phyloP scores from a whole-genome alignment of 2,329 filamentous ascomycete genomes.

The Samsoniella hepiali region DNA sequence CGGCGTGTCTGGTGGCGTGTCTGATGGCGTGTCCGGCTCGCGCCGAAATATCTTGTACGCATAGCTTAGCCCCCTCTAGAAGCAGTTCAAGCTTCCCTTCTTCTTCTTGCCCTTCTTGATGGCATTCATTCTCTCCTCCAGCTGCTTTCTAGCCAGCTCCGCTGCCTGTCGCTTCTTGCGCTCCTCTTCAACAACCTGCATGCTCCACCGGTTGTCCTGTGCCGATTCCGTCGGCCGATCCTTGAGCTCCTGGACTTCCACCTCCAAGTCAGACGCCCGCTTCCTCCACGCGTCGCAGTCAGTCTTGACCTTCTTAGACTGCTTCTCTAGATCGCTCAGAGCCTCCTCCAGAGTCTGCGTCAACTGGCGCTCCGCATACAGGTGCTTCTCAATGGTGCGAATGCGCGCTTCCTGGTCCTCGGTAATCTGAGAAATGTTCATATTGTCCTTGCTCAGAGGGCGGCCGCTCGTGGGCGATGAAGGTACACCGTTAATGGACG shows the following conservation, averaged over 20 bases:
- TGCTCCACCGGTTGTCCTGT: constrained; percentile 60
- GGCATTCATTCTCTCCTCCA: constrained; percentile 93
- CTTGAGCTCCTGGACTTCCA: constrained; percentile 65
- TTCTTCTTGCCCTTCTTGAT: constrained; percentile 89
- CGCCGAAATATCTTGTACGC: constrained; percentile 17
- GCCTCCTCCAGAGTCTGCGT: constrained; percentile 95
- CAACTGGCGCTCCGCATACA: constrained; percentile 93
- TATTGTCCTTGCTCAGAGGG: constrained; percentile 75
- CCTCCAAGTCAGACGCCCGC: constrained; percentile 73
- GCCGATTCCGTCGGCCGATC: constrained; percentile 46
- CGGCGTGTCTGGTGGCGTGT: neutral
- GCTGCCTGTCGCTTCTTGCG: constrained; percentile 87
- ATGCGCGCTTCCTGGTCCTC: constrained; percentile 96
- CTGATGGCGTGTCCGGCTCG: neutral
- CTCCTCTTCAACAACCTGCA: constrained; percentile 95
- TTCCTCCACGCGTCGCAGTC: constrained; percentile 91
- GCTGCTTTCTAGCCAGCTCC: constrained; percentile 80
- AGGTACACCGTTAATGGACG: constrained; percentile 42
- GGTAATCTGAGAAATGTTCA: constrained; percentile 69
- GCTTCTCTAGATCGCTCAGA: constrained; percentile 85
- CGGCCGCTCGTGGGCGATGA: constrained; percentile 58
- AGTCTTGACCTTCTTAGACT: constrained; percentile 85
- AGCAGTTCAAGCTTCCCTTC: constrained; percentile 95
- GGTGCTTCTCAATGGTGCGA: constrained; percentile 92
- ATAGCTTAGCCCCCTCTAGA: constrained; percentile 54